Percentiles rank a stretch among this genome's conserved stretches.
Conservation (phyloP, 1,284 basidiomycete genomes). For the Pseudomicrostroma phylloplanum region DNA sequence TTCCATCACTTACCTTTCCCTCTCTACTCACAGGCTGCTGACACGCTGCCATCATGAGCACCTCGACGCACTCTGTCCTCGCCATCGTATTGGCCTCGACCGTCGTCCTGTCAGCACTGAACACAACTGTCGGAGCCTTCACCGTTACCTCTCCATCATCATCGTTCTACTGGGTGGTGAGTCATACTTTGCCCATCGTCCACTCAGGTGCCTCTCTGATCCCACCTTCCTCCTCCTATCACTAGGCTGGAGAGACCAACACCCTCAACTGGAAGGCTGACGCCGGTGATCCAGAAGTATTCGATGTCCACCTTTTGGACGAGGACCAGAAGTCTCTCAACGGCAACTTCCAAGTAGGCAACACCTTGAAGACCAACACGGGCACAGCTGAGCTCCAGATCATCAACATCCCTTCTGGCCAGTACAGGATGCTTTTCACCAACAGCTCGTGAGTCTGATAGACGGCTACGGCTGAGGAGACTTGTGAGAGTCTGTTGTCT, state of each 20-base stretch:
- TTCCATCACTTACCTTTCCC: neutral
- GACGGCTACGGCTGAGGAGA: neutral
- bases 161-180: neutral
- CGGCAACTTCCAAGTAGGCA: constrained; percentile 37
- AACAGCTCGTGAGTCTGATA: constrained; percentile 21
- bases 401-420: constrained; percentile 26
- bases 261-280: neutral
- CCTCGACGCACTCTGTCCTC: neutral
- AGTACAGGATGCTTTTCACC: constrained; percentile 29
- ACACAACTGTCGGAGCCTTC: neutral
- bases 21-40: neutral
- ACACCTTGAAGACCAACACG: constrained; percentile 24
- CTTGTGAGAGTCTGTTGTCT: neutral
- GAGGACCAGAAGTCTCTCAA: constrained; percentile 27
- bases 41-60: neutral
- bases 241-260: neutral
- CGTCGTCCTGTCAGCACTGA: neutral
- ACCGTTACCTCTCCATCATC: neutral
- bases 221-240: no score
- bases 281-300: neutral
- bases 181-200: neutral
- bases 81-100: neutral
- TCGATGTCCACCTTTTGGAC: constrained; percentile 22
- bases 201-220: no score
- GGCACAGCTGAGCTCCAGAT: constrained; percentile 31